Conservation (phyloP, 2,329 filamentous ascomycete genomes). For the Phoma sp. region DNA sequence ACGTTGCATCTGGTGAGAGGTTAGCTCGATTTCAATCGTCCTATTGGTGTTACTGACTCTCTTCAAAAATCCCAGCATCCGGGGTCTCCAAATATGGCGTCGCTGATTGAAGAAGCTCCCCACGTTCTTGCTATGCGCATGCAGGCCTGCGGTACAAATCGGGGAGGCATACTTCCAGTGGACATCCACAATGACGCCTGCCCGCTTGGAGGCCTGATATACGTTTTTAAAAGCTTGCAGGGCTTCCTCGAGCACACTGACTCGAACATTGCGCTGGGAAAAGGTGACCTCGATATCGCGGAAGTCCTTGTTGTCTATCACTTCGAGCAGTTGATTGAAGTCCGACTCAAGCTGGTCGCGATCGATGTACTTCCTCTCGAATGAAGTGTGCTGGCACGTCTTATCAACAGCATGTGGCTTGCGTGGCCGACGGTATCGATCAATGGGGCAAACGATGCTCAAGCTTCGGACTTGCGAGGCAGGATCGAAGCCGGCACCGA, state of each 20-base stretch:
- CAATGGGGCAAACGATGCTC: not conserved
- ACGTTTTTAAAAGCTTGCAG: not conserved
- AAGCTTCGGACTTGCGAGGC: not conserved
- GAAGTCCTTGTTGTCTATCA: not conserved
- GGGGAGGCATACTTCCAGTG: not conserved
- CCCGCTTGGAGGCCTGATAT: not conserved
- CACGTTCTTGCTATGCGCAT: not conserved
- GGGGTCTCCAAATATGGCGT: not conserved
- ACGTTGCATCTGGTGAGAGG: not conserved
- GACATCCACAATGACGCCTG: not conserved
- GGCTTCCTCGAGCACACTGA: constrained; percentile 3
- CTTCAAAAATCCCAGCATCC: not conserved
- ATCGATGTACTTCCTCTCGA: not conserved
- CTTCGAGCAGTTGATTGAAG: not conserved
- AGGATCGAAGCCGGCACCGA: not conserved
- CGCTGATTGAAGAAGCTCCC: not conserved
- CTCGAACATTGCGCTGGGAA: not conserved
- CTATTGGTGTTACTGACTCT: not conserved
- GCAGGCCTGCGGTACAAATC: not conserved
- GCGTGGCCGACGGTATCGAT: not conserved
- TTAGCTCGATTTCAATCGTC: not conserved
- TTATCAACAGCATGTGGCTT: not conserved
- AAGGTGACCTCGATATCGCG: not conserved
- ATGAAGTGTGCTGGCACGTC: not conserved
- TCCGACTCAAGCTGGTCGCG: not conserved